Percentiles rank a stretch among this genome's conserved stretches.
phyloP scores from a whole-genome alignment of 1,284 basidiomycete genomes.

The Boletus smithii region DNA sequence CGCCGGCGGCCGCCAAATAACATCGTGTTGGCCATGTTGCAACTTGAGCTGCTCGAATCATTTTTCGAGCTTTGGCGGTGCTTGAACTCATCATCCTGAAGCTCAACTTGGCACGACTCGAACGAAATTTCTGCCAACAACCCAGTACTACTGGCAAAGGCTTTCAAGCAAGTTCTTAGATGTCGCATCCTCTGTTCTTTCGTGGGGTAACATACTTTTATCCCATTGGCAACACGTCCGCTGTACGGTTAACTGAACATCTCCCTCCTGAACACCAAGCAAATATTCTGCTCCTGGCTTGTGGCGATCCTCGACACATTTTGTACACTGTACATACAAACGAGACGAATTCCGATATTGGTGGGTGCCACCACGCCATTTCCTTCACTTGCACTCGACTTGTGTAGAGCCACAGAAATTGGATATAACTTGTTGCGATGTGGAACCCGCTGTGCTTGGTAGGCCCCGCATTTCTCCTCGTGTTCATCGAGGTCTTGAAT shows the following conservation, averaged over 20 bases:
- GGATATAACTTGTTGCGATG: constrained; percentile 61
- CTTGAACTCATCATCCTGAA: too few species aligned
- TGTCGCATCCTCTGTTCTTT: constrained; percentile 37
- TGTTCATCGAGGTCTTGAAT: background rate
- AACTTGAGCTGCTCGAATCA: too few species aligned
- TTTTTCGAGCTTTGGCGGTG: too few species aligned
- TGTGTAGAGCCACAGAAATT: constrained; percentile 37
- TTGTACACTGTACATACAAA: constrained; percentile 44
- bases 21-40: too few species aligned
- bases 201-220: constrained; percentile 44
- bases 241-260: constrained; percentile 47
- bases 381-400: background rate
- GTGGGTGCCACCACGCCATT: constrained; percentile 7
- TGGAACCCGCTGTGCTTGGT: constrained; percentile 58
- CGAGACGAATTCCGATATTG: background rate
- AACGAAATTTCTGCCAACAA: background rate
- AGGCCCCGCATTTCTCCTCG: constrained; percentile 4
- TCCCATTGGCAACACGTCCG: constrained; percentile 54
- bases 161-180: constrained; percentile 14
- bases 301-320: constrained; percentile 56
- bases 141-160: background rate
- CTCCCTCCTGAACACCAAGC: constrained; percentile 46
- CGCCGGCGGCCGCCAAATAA: too few species aligned
- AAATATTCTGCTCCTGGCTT: constrained; percentile 50
- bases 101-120: background rate